Evolutionary conservation across 305 asterid species (phyloP).

Genomic region (Andrographis paniculata): DNA sequence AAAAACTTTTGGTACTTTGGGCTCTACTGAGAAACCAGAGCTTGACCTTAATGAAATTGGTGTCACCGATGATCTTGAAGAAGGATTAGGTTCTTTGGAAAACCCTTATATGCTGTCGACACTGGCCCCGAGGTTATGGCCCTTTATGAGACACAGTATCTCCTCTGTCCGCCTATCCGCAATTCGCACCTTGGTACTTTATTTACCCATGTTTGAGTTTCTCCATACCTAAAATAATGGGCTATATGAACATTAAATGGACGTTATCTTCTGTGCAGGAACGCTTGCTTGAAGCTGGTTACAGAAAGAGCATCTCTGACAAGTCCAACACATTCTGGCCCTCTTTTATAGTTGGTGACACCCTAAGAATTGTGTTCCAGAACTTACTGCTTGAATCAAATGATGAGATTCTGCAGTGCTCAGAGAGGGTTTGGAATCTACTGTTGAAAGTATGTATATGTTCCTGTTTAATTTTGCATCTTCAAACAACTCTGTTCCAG

Average conservation of each 20-base stretch:
- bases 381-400: slow-evolving; percentile 93
- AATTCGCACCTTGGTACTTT: slow-evolving; percentile 87
- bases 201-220: slow-evolving; percentile 9
- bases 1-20: slow-evolving; percentile 45
- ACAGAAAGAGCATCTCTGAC: slow-evolving; percentile 56
- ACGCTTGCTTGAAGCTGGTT: slow-evolving; percentile 94
- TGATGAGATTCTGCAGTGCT: slow-evolving; percentile 77
- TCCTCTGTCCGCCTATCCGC: slow-evolving; percentile 95
- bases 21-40: slow-evolving; percentile 38
- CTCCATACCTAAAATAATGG: slow-evolving; percentile 4
- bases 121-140: slow-evolving; percentile 97
- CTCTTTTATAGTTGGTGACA: slow-evolving; percentile 86
- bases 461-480: slow-evolving; percentile 11
- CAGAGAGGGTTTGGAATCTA: slow-evolving; percentile 94
- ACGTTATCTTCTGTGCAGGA: slow-evolving; percentile 52
- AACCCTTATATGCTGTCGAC: slow-evolving; percentile 75
- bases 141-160: slow-evolving; percentile 97
- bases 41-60: slow-evolving; percentile 81
- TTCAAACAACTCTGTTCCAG: slow-evolving; percentile 3
- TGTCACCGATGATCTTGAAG: slow-evolving; percentile 47
- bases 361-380: slow-evolving; percentile 94
- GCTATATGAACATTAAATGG: slow-evolving; percentile 15
- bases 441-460: slow-evolving; percentile 56
- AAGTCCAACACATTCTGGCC: slow-evolving; percentile 87
- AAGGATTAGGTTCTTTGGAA: slow-evolving; percentile 59